A percentile compares a stretch with the other conserved stretches of the same genome.
Conservation (phyloP, 805 yeast species). For the fission yeast (Schizosaccharomyces pombe) region DNA sequence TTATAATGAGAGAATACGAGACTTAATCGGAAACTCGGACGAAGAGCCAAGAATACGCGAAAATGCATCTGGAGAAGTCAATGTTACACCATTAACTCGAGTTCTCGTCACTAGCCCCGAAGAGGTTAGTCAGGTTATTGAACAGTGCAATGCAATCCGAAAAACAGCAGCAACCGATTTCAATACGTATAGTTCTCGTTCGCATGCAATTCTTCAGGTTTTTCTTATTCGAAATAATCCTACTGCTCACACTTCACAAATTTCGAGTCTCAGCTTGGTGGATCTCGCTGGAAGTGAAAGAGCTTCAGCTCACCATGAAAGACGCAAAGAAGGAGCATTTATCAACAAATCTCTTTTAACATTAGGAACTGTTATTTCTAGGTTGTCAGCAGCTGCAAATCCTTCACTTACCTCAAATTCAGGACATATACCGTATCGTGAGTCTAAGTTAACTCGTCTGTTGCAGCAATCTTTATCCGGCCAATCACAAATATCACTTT, state of each 20-base stretch:
- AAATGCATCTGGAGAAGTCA: constrained; percentile 45
- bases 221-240: constrained; percentile 17
- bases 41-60: constrained; percentile 59
- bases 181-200: constrained; percentile 67
- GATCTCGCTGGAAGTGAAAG: constrained; percentile 95
- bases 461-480: constrained; percentile 86
- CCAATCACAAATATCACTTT: constrained; percentile 53
- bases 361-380: constrained; percentile 74
- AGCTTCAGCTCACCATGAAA: constrained; percentile 46
- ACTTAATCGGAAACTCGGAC: constrained; percentile 27
- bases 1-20: constrained; percentile 69
- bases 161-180: constrained; percentile 76
- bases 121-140: constrained; percentile 37
- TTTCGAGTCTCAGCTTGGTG: constrained; percentile 57
- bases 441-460: constrained; percentile 71
- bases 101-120: constrained; percentile 30
- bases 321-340: constrained; percentile 82
- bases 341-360: constrained; percentile 81
- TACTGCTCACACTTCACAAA: constrained; percentile 6
- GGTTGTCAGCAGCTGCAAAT: constrained; percentile 27
- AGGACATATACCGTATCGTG: constrained; percentile 76
- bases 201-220: constrained; percentile 72
- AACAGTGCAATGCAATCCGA: constrained; percentile 48
- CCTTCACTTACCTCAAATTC: constrained; percentile 11
- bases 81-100: constrained; percentile 50